Evolutionary conservation across 208 protist genomes (phyloP).

Genomic region (Acanthamoeba polyphaga): DNA sequence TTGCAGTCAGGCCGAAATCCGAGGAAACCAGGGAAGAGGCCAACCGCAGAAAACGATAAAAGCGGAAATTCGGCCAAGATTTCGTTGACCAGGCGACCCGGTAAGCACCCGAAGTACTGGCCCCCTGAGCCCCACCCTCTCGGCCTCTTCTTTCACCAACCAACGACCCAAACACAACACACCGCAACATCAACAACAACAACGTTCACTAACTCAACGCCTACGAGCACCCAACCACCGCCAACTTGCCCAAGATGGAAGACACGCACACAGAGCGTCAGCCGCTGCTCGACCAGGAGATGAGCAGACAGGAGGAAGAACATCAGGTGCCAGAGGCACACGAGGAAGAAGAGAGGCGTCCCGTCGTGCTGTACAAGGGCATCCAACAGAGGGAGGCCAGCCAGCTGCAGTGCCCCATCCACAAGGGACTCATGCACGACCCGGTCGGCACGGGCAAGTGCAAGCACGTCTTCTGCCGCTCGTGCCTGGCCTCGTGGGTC

Average conservation of each 20-base stretch:
- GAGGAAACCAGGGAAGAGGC: background rate
- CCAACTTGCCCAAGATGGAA: background rate
- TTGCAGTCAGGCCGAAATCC: background rate
- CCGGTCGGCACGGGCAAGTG: constrained; percentile 16
- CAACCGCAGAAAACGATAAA: background rate
- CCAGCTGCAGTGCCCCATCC: constrained; percentile 37
- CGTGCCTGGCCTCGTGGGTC: constrained; percentile 46
- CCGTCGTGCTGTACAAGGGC: constrained; percentile 25
- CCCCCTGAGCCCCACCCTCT: too few relatives aligned
- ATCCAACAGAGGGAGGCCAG: background rate
- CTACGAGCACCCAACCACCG: background rate
- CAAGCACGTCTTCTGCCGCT: constrained; percentile 52
- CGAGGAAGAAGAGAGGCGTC: background rate
- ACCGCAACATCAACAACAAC: background rate
- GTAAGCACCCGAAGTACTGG: background rate
- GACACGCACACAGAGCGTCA: background rate
- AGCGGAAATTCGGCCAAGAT: background rate
- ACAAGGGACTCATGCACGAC: constrained; percentile 38
- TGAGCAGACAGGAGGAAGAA: background rate
- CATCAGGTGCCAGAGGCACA: background rate
- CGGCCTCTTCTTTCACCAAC: background rate
- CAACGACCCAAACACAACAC: background rate
- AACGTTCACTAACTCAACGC: background rate
- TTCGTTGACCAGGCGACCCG: background rate
- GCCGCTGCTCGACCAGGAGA: background rate